phyloP scores from a whole-genome alignment of 169 alveolate genomes.

The Plasmodium inui region DNA sequence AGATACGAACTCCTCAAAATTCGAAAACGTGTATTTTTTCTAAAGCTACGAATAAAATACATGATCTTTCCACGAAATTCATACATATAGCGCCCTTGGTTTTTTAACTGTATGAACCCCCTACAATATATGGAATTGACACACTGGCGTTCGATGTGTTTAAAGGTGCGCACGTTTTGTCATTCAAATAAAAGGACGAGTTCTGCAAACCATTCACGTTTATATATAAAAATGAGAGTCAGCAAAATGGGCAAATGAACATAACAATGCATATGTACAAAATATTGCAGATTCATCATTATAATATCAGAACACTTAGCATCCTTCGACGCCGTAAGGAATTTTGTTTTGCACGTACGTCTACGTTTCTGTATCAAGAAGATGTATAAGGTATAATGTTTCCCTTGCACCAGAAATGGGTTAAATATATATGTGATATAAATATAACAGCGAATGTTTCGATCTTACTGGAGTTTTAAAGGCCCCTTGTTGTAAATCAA shows the following conservation, averaged over 20 bases:
- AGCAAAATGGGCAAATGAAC: neutral
- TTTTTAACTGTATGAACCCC: neutral
- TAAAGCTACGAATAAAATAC: neutral
- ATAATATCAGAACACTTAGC: neutral
- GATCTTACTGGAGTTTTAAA: neutral
- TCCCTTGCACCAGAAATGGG: neutral
- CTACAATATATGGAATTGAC: neutral
- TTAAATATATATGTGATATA: neutral
- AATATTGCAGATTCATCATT: neutral
- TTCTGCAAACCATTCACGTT: neutral
- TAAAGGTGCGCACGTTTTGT: neutral
- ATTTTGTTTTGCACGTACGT: neutral
- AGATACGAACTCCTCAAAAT: neutral
- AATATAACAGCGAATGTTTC: neutral
- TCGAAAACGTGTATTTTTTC: neutral
- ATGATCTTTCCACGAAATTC: neutral
- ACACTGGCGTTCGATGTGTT: neutral
- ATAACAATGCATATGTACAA: neutral
- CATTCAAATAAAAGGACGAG: neutral
- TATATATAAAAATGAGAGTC: neutral
- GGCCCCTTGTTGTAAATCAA: neutral
- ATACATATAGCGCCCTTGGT: neutral
- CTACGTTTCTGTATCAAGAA: neutral
- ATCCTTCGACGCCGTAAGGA: neutral
- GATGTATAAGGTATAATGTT: neutral